Percentiles rank a stretch among this genome's conserved stretches.
Conservation (phyloP, 306 rosid genomes). For the Rosa multiflora region DNA sequence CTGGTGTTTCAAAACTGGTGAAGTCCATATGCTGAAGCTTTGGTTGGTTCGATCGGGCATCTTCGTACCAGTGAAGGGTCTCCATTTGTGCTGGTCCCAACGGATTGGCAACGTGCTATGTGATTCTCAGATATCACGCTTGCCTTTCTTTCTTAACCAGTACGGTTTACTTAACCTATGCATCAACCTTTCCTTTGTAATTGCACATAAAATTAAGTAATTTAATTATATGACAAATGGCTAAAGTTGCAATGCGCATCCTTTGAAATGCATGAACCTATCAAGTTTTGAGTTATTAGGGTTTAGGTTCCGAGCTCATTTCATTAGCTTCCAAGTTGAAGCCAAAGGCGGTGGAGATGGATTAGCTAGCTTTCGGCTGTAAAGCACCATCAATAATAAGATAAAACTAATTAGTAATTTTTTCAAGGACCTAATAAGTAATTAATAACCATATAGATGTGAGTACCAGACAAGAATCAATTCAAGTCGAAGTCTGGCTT, state of each 20-base stretch:
- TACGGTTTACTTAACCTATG: slow-evolving; percentile 27
- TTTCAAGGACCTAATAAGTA: not conserved
- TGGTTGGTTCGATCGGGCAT: slow-evolving; percentile 53
- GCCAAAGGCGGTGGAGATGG: not conserved
- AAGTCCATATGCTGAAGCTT: slow-evolving; percentile 46
- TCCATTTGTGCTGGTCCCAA: slow-evolving; percentile 47
- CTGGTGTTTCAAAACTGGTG: not conserved
- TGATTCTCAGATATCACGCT: slow-evolving; percentile 34
- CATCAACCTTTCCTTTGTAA: slow-evolving; percentile 13
- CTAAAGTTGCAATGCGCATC: not conserved
- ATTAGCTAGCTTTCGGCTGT: not conserved
- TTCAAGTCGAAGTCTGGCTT: too few relatives aligned
- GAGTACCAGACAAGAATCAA: too few relatives aligned
- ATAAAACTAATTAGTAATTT: not conserved
- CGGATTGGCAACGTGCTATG: slow-evolving; percentile 32
- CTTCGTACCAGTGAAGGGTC: slow-evolving; percentile 38
- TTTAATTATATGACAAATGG: not conserved
- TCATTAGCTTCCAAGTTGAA: not conserved
- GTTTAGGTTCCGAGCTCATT: not conserved
- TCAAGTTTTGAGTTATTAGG: not conserved
- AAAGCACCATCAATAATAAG: not conserved
- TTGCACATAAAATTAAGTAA: not conserved
- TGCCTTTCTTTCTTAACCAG: slow-evolving; percentile 27
- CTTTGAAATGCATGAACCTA: not conserved
- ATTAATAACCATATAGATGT: too few relatives aligned